Percentiles rank a stretch among this genome's conserved stretches.
Evolutionary conservation across 257 asterid genomes (phyloP).

Genomic region (Solanum megistacrolobum): DNA sequence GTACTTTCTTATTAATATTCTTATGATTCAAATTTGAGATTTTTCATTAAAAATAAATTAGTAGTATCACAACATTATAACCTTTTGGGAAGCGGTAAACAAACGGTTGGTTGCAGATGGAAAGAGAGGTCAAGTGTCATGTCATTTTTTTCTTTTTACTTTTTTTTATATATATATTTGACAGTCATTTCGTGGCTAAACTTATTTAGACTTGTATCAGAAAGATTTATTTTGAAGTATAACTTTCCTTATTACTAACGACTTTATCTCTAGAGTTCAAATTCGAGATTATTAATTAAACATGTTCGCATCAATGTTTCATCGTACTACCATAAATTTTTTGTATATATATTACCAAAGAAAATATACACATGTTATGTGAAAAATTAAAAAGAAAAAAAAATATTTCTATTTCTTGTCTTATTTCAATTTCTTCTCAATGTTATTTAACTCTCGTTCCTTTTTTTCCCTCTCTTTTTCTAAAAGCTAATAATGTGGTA

Average conservation of each 20-base stretch:
- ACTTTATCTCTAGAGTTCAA: not conserved
- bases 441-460: not conserved
- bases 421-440: not conserved
- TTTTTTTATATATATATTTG: not conserved
- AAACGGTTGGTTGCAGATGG: no score
- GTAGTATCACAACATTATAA: not conserved
- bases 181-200: not conserved
- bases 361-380: not conserved
- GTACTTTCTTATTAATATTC: no score
- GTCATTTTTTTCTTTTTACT: no score
- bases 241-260: not conserved
- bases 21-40: accelerated
- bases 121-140: no score
- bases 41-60: no score
- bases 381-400: not conserved
- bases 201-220: not conserved
- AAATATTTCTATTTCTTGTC: not conserved
- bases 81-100: not conserved
- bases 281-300: not conserved
- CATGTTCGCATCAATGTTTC: not conserved
- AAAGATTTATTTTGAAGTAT: not conserved
- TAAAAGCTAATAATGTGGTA: not conserved
- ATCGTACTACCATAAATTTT: not conserved
- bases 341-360: not conserved
- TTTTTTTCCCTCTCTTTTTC: not conserved